Conservation (phyloP, 1,139 yeast genomes). For the Suhomyces panamericanus region DNA sequence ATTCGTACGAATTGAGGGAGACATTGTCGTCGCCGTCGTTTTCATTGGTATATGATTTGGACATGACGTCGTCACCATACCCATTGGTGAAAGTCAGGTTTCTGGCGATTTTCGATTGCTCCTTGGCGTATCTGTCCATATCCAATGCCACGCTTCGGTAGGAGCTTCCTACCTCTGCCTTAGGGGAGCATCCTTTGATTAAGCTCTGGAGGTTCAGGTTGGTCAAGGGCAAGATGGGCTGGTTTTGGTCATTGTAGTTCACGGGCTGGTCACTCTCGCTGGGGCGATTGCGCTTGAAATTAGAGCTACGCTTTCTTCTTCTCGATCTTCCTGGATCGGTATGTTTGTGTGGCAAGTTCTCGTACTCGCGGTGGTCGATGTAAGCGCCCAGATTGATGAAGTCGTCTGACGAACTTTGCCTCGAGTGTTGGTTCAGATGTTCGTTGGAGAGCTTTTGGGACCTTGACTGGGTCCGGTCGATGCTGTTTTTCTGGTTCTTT, state of each 20-base stretch:
- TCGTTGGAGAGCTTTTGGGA: neutral
- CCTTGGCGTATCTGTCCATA: constrained; percentile 42
- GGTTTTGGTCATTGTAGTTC: neutral
- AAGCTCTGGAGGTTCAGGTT: constrained; percentile 38
- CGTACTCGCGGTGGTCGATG: constrained; percentile 36
- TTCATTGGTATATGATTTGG: neutral
- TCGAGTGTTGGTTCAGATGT: constrained; percentile 2
- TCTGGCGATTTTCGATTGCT: constrained; percentile 30
- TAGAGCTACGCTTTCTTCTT: constrained; percentile 20
- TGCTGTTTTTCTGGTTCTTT: neutral
- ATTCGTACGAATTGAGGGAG: constrained; percentile 38
- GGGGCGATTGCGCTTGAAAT: neutral
- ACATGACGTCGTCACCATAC: constrained; percentile 10
- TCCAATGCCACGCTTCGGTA: constrained; percentile 35
- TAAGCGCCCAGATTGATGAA: constrained; percentile 24
- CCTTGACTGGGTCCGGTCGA: neutral
- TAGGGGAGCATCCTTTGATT: constrained; percentile 13
- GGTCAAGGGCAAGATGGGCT: constrained; percentile 34
- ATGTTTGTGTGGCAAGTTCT: constrained; percentile 32
- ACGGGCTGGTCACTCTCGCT: neutral
- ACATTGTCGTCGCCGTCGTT: constrained; percentile 21
- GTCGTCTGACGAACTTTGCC: constrained; percentile 12
- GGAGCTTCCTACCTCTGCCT: constrained; percentile 9
- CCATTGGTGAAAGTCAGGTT: constrained; percentile 20
- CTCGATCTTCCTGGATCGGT: constrained; percentile 37